Evolutionary conservation across 2,329 filamentous ascomycete genomes (phyloP).

Genomic region (Nigrospora oryzae): DNA sequence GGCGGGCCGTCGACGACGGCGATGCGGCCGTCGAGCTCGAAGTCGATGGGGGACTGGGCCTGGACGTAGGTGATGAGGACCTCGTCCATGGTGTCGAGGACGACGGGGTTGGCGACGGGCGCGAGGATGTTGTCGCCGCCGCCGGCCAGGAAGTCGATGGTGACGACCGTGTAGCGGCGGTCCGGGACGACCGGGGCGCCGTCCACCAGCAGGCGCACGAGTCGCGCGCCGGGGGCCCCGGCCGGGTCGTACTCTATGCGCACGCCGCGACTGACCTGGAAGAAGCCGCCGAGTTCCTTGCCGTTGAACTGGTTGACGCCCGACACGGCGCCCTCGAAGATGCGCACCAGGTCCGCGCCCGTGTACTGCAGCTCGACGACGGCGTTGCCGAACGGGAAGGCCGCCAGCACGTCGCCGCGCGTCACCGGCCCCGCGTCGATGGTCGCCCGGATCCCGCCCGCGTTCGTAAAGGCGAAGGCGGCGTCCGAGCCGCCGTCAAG

Average conservation of each 20-base stretch:
- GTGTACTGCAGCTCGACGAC: constrained; percentile 47
- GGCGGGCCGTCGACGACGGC: constrained; percentile 15
- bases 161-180: constrained; percentile 47
- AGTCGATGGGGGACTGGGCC: constrained; percentile 37
- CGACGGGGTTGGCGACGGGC: constrained; percentile 23
- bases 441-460: constrained; percentile 54
- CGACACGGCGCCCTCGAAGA: constrained; percentile 51
- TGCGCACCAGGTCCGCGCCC: constrained; percentile 45
- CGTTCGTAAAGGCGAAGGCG: constrained; percentile 54
- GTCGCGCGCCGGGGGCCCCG: constrained; percentile 36
- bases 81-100: constrained; percentile 41
- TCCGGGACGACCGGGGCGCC: constrained; percentile 36
- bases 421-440: constrained; percentile 55
- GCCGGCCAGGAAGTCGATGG: constrained; percentile 53
- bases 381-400: constrained; percentile 59
- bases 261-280: constrained; percentile 52
- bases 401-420: constrained; percentile 52
- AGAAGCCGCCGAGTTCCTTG: constrained; percentile 44
- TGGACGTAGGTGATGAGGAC: constrained; percentile 40
- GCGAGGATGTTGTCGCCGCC: constrained; percentile 55
- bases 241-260: constrained; percentile 48
- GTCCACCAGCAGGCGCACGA: constrained; percentile 43
- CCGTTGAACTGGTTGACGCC: constrained; percentile 45
- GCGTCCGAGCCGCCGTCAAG: constrained; percentile 35
- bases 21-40: constrained; percentile 39